Evolutionary conservation across 495 filamentous ascomycete species (phyloP).

Genomic region (Chlorociboria aeruginascens): DNA sequence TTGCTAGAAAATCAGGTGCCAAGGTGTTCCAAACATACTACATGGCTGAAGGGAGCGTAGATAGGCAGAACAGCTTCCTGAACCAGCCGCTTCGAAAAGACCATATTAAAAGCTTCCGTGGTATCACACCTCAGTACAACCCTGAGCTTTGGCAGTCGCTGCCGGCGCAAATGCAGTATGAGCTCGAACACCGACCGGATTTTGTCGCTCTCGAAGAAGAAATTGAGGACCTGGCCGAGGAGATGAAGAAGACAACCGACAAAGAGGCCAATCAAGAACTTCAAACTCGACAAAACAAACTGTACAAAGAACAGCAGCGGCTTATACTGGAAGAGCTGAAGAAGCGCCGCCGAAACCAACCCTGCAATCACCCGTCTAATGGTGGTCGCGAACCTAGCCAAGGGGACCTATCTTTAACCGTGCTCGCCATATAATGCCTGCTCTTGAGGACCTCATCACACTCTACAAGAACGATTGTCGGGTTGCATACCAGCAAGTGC

Average conservation of each 20-base stretch:
- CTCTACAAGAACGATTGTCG: no score
- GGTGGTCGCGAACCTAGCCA: no score
- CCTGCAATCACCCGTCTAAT: neutral
- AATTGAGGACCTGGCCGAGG: neutral
- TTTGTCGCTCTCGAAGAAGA: no score
- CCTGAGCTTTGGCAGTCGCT: constrained; percentile 2
- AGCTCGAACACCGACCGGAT: neutral
- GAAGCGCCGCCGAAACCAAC: neutral
- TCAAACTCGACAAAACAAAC: neutral
- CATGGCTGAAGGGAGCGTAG: no score
- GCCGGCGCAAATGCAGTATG: neutral
- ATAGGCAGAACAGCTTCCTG: no score
- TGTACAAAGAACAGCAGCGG: neutral
- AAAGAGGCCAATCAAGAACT: neutral
- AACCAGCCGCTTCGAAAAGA: no score
- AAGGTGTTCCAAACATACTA: no score
- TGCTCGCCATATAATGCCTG: no score
- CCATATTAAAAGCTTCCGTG: neutral
- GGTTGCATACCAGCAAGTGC: no score
- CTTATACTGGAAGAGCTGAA: neutral
- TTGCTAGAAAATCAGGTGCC: no score
- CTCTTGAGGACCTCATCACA: no score
- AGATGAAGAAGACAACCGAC: neutral
- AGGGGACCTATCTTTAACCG: no score
- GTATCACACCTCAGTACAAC: neutral